A percentile compares a stretch with the other conserved stretches of the same genome.
phyloP scores from a whole-genome alignment of 2,329 filamentous ascomycete genomes.

The Esteya vermicola region DNA sequence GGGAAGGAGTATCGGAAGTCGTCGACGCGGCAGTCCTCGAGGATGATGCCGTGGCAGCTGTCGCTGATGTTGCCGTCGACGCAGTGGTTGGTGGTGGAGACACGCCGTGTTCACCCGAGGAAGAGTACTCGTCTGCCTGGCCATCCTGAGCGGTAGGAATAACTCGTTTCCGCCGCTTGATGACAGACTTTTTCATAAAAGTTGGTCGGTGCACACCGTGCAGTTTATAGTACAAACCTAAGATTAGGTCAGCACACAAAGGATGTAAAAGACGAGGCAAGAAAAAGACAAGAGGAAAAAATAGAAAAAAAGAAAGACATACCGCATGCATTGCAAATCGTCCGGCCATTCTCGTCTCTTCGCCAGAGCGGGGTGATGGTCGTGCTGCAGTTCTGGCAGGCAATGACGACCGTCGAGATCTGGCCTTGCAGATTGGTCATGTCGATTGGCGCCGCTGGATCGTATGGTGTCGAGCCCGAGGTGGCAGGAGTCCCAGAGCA shows the following conservation, averaged over 20 bases:
- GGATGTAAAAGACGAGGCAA: too few relatives aligned
- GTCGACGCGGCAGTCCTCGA: not conserved
- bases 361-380: constrained; percentile 95
- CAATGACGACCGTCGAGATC: constrained; percentile 58
- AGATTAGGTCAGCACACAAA: constrained; percentile 11
- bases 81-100: constrained; percentile 18
- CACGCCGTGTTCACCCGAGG: constrained; percentile 30
- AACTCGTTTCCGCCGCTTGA: constrained; percentile 89
- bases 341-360: constrained; percentile 84
- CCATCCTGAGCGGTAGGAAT: constrained; percentile 55
- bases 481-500: not conserved
- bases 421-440: constrained; percentile 30
- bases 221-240: constrained; percentile 90
- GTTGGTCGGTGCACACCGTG: constrained; percentile 87
- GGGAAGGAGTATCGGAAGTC: not conserved
- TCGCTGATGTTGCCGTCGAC: not conserved
- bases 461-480: constrained; percentile 5
- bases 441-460: constrained; percentile 31
- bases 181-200: constrained; percentile 98
- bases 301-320: constrained; percentile 26
- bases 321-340: constrained; percentile 98
- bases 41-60: not conserved
- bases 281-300: not conserved
- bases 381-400: constrained; percentile 93
- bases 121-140: constrained; percentile 24